Evolutionary conservation across 148 eudicot genomes (phyloP), one percentile per base, ranked within the genome.

Genomic region (Diospyros lotus): DNA sequence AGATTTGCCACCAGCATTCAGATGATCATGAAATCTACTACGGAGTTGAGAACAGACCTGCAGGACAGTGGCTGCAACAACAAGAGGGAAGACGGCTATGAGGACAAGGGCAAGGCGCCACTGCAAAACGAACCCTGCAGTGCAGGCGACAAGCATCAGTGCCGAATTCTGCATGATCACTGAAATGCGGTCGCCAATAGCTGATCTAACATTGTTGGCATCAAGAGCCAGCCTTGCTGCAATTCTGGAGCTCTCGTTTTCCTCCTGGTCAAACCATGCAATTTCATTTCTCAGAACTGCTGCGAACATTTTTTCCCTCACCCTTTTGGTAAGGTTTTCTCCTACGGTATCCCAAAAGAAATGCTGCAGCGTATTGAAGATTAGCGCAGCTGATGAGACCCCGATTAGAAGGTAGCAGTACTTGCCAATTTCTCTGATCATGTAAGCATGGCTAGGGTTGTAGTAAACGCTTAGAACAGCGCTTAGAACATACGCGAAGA

Each of bases 41-140:
- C 3, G 3, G 12, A 55, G 59, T 55, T 14, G 12, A 48, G 59
- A 58, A 78, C 89, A 66, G 44, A 92, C 97, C 97, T 92, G 97
- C 46, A 92, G 81, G 71, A 92, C 97, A 12, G 97, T 92, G 41
- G 97, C 97, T n/a, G 94, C 97, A 74, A 92, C 97, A 2, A 92
- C 97, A 67, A 92, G 81, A 43, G 97, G 97, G 76, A 92, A 92
- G 72, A 92, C 97, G 0, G 93, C 91, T 14, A 92, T 73, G 60
- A 92, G 93, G 66, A 92, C 89, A 7, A 92, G 97, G 38, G 97
- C 97, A 6, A 92, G 91, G 59, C 97, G 95, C 97, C 97, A 92
- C 79, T 92, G 89, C 86, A 92, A 75, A 48, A 88, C 91, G 56
- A 92, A 92, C 2, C 97, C 97, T 4, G 90, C 97, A 51, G 97